Conservation (phyloP, 2,329 filamentous ascomycete genomes). For the Mycocentrospora acerina region DNA sequence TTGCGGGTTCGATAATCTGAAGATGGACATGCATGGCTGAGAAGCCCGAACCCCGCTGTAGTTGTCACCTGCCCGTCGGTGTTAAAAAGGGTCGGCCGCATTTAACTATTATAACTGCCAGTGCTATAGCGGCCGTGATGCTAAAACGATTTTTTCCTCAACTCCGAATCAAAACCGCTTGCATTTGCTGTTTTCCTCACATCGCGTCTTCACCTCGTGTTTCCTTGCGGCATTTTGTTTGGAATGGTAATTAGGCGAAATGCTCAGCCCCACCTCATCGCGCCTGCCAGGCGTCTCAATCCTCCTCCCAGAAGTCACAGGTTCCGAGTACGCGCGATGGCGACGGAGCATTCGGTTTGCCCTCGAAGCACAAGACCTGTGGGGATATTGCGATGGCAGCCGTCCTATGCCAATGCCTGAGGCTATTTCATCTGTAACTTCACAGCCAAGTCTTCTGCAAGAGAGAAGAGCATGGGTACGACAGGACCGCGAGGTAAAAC, state of each 20-base stretch:
- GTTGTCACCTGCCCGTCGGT: too few relatives aligned
- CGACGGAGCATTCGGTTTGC: slow-evolving; percentile 33
- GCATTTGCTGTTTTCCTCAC: too few relatives aligned
- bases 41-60: background rate
- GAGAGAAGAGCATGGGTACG: slow-evolving; percentile 39
- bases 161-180: too few relatives aligned
- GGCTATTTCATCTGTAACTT: slow-evolving; percentile 17
- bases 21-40: background rate
- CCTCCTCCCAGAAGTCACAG: slow-evolving; percentile 27
- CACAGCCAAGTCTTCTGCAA: slow-evolving; percentile 35
- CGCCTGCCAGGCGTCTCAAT: slow-evolving; percentile 33
- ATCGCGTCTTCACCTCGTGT: too few relatives aligned
- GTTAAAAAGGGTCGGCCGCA: too few relatives aligned
- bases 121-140: too few relatives aligned
- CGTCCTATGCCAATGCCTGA: slow-evolving; percentile 39
- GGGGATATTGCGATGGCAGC: slow-evolving; percentile 37
- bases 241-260: slow-evolving; percentile 2
- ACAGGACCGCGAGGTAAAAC: slow-evolving; percentile 39
- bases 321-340: slow-evolving; percentile 37
- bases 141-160: too few relatives aligned
- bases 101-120: too few relatives aligned
- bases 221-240: too few relatives aligned
- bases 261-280: slow-evolving; percentile 24
- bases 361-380: slow-evolving; percentile 32
- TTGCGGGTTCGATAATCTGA: slow-evolving; percentile 1